Conservation (phyloP, 805 yeast genomes). For the Pichia exigua region DNA sequence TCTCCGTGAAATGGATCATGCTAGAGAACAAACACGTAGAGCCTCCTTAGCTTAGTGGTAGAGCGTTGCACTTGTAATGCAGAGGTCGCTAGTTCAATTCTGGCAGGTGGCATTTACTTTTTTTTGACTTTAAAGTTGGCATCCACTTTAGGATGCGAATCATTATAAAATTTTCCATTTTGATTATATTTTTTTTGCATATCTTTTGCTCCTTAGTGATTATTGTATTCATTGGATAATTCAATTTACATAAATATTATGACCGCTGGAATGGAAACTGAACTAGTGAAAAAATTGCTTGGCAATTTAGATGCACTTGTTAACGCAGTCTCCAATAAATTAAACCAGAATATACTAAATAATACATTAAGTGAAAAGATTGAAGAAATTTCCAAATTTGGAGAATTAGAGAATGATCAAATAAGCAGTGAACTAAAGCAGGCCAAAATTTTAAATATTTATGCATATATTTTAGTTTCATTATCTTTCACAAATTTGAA, state of each 20-base stretch:
- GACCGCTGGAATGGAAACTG: slow-evolving; percentile 8
- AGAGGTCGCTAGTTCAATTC: slow-evolving; percentile 94
- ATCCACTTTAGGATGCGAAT: no score
- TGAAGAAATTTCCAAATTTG: slow-evolving; percentile 9
- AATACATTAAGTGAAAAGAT: slow-evolving; percentile 11
- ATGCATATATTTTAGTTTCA: slow-evolving; percentile 48
- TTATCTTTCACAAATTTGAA: slow-evolving; percentile 53
- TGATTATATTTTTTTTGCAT: neutral
- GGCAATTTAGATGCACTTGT: neutral
- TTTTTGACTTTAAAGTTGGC: neutral
- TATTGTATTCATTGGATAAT: no score
- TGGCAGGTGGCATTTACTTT: slow-evolving; percentile 63
- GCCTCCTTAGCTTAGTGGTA: slow-evolving; percentile 99
- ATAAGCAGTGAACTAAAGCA: slow-evolving; percentile 19
- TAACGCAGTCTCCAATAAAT: neutral
- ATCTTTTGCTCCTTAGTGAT: no score
- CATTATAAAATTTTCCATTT: neutral
- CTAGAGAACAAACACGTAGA: neutral
- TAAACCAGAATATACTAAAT: slow-evolving; percentile 4
- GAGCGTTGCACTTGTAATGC: slow-evolving; percentile 99
- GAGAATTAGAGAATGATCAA: slow-evolving; percentile 7
- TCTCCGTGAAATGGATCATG: no score
- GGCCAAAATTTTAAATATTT: slow-evolving; percentile 28
- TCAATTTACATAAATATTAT: neutral
- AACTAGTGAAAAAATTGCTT: slow-evolving; percentile 6